Base-by-base conservation (phyloP, 164 flowering plant genomes). In the Tetracentron sinense region DNA sequence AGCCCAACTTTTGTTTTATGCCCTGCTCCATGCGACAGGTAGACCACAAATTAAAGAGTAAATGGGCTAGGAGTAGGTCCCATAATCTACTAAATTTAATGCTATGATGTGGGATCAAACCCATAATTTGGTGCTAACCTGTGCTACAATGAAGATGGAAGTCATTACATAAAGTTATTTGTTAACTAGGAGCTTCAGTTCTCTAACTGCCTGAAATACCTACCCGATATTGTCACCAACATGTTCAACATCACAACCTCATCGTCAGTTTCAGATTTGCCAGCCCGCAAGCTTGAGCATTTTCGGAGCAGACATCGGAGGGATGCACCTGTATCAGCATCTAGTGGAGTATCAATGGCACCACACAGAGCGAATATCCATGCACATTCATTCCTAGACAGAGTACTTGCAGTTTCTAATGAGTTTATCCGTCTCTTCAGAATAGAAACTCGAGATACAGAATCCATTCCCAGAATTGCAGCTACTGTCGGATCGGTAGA, bases 291-390 rank as follows among this genome's bases (percentile, higher is more conserved):
- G 72, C 74, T 75, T 26, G 97, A 85, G 67, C 96, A 88, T 61
- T 86, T 89, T 6, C 99, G 74, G 4, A 94, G 90, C 68, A 94
- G 72, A 61, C 81, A 66, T 10, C 97, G 75, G 7, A 94, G 71
- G 42, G 88, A 70, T 22, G 96, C 92, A 69, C 78, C 54, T 19
- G 82, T 84, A 51, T 89, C 92, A 20, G 87, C 94, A 81, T 88
- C 80, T 6, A 92, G 56, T 12, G 97, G 97, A 49, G 78, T 72
- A 62, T 92, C 97, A 52, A 94, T 78, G 7, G 82, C 82, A 4
- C 81, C 89, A 74, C 90, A 89, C 8, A 94, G 81, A 19, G 89
- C 84, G 71, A 85, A 89, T 7, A 88, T 57, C 96, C 97, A 92
- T 46, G 64, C 42, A 68, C 87, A 81, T 10, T 84, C 86, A 11